Percentiles rank a stretch among this genome's conserved stretches.
These are phyloP conservation scores for Theobroma cacao DNA, from an alignment of 345 rosid genomes.

Conservation along the genomic window DNA sequence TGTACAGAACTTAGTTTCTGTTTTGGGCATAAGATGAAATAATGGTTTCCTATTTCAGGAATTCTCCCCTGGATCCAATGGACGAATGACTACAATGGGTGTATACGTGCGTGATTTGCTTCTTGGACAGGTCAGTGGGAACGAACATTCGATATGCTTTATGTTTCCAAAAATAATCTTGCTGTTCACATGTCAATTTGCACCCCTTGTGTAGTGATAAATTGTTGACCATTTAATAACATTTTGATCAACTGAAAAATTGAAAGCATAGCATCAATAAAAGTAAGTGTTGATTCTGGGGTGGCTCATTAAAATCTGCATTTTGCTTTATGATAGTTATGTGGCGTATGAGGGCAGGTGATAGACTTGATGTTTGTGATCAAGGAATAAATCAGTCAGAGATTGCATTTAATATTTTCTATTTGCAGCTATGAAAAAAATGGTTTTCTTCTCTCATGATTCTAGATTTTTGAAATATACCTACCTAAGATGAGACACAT, in stretches of 20 bases:
- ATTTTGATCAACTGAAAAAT: neutral
- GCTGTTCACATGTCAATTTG: neutral
- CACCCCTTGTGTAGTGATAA: neutral
- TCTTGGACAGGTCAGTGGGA: constrained; percentile 83
- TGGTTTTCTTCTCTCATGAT: neutral
- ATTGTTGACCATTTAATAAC: neutral
- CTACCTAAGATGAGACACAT: neutral
- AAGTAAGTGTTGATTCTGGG: neutral
- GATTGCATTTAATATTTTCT: neutral
- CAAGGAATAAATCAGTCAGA: neutral
- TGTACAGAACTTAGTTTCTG: neutral
- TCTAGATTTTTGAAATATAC: neutral
- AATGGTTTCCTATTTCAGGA: constrained; percentile 47
- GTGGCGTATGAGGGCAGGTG: neutral
- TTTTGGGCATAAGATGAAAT: neutral
- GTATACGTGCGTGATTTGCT: constrained; percentile 91
- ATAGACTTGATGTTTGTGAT: neutral
- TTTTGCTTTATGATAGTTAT: neutral
- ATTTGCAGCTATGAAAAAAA: neutral
- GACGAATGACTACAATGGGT: constrained; percentile 86
- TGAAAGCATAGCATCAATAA: neutral
- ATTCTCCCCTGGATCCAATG: constrained; percentile 89
- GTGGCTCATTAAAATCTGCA: neutral
- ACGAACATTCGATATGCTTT: constrained; percentile 2
- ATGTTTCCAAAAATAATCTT: neutral